Evolutionary conservation across 305 asterid genomes (phyloP).

Genomic region (Fraxinus floribunda): DNA sequence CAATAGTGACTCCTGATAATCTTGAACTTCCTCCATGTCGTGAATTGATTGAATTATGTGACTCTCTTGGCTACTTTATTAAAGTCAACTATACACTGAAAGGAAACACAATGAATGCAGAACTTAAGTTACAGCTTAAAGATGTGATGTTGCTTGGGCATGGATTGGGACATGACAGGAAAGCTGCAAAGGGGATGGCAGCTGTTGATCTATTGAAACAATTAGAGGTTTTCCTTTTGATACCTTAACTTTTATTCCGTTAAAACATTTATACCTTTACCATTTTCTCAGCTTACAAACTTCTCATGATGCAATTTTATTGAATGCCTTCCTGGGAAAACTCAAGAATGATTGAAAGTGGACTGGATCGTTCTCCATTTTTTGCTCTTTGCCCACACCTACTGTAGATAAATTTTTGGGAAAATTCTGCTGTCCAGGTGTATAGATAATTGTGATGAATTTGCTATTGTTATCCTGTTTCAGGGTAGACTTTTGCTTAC

Average conservation of each 20-base stretch:
- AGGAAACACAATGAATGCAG: constrained; percentile 56
- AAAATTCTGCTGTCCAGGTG: background rate
- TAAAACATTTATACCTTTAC: background rate
- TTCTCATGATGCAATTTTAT: background rate
- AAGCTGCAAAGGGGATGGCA: constrained; percentile 83
- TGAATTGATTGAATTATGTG: constrained; percentile 78
- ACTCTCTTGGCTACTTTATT: constrained; percentile 73
- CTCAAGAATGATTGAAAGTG: background rate
- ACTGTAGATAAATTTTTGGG: background rate
- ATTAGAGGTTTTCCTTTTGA: constrained; percentile 56
- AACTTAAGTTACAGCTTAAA: constrained; percentile 65
- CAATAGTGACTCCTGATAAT: constrained; percentile 94
- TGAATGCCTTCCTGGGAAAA: background rate
- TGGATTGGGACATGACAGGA: constrained; percentile 60
- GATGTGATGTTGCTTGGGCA: constrained; percentile 53
- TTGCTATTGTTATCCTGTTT: background rate
- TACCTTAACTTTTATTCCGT: background rate
- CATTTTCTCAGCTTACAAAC: background rate
- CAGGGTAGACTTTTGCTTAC: background rate
- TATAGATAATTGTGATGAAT: background rate
- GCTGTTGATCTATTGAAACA: constrained; percentile 64
- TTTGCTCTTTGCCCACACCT: background rate
- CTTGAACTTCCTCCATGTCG: constrained; percentile 86
- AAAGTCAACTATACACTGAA: constrained; percentile 38
- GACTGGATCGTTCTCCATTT: background rate